Conservation (phyloP, 192 early-diverging fungal species). For the Coemansia sp. region DNA sequence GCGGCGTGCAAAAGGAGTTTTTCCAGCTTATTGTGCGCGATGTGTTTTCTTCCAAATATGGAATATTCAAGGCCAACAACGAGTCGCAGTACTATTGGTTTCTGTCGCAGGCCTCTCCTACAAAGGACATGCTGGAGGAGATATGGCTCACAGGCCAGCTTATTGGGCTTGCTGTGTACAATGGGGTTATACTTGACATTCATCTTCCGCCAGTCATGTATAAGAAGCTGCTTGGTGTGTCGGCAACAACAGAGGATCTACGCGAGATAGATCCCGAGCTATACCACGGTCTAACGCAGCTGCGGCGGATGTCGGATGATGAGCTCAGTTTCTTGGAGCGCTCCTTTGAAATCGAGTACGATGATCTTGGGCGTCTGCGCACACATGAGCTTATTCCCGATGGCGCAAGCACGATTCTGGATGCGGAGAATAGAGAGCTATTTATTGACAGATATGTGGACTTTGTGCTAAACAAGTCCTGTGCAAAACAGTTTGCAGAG, state of each 20-base stretch:
- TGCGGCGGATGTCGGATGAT: constrained; percentile 66
- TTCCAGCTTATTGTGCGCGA: constrained; percentile 88
- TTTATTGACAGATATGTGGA: constrained; percentile 82
- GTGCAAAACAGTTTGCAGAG: constrained; percentile 71
- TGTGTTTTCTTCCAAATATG: constrained; percentile 84
- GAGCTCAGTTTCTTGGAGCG: constrained; percentile 75
- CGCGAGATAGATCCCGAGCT: constrained; percentile 74
- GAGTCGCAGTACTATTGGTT: constrained; percentile 88
- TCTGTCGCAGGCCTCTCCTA: constrained; percentile 56
- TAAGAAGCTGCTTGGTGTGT: constrained; percentile 79
- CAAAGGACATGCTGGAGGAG: constrained; percentile 65
- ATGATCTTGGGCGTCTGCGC: constrained; percentile 62
- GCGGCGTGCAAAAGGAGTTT: constrained; percentile 94
- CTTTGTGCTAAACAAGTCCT: constrained; percentile 71
- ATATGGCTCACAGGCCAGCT: constrained; percentile 85
- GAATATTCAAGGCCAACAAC: constrained; percentile 79
- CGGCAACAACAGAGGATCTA: constrained; percentile 72
- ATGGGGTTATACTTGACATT: constrained; percentile 87
- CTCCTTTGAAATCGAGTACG: constrained; percentile 79
- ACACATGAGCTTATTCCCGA: constrained; percentile 67
- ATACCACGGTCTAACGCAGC: constrained; percentile 71
- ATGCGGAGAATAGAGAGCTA: constrained; percentile 71
- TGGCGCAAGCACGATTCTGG: constrained; percentile 66
- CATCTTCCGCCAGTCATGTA: constrained; percentile 85
- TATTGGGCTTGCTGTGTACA: constrained; percentile 90